Conservation (phyloP, 306 rosid species). For the Carpinus viminea region DNA sequence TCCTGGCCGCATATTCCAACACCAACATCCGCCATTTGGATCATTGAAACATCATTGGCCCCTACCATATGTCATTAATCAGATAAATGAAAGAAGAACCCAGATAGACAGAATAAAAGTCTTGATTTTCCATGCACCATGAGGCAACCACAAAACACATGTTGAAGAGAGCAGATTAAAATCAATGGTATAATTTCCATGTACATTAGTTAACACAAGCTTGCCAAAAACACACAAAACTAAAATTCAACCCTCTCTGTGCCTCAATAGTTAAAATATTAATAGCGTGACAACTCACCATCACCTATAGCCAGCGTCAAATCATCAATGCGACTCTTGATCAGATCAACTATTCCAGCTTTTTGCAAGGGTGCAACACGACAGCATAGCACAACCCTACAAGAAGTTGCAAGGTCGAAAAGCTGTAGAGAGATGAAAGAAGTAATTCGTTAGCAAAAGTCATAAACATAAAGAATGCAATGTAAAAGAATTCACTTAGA, state of each 20-base stretch:
- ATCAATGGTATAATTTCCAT: background rate
- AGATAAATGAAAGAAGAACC: constrained; percentile 2
- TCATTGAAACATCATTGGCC: constrained; percentile 98
- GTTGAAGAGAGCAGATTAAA: background rate
- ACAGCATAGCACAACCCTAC: constrained; percentile 90
- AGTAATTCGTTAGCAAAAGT: constrained; percentile 23
- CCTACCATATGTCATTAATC: constrained; percentile 49
- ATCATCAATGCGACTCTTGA: constrained; percentile 88
- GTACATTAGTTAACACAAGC: background rate
- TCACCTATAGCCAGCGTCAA: constrained; percentile 99
- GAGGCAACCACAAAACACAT: background rate
- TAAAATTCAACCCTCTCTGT: background rate
- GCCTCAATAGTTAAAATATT: background rate
- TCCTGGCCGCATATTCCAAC: constrained; percentile 99
- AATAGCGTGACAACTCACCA: constrained; percentile 53
- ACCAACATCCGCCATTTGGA: constrained; percentile 99
- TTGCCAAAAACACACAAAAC: background rate
- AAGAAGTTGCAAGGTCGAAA: constrained; percentile 83
- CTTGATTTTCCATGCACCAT: background rate
- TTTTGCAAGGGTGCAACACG: constrained; percentile 99
- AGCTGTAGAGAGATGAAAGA: constrained; percentile 58
- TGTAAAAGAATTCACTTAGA: constrained; percentile 15
- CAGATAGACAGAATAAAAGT: background rate
- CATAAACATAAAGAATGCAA: constrained; percentile 14
- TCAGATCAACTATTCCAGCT: constrained; percentile 96